Evolutionary conservation across 768 basidiomycete species (phyloP).

Genomic region (Russula sp.): DNA sequence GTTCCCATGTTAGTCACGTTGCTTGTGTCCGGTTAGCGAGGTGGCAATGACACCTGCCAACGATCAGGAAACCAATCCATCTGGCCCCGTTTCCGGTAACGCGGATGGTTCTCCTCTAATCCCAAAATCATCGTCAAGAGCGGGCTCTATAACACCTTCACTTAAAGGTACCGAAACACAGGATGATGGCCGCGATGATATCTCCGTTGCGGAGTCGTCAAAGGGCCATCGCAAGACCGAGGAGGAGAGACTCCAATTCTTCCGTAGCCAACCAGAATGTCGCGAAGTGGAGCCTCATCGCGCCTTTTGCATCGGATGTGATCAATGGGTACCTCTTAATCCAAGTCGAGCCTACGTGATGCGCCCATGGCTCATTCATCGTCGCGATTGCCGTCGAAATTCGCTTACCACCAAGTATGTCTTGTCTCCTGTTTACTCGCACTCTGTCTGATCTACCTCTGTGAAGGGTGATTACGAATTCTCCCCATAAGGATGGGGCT

Average conservation of each 20-base stretch:
- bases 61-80: neutral
- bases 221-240: slow-evolving; percentile 49
- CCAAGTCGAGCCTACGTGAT: slow-evolving; percentile 51
- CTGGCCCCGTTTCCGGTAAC: neutral
- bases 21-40: neutral
- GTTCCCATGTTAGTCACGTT: neutral
- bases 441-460: slow-evolving; percentile 5
- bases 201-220: slow-evolving; percentile 50
- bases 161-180: slow-evolving; percentile 15
- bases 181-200: slow-evolving; percentile 38
- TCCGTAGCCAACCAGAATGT: slow-evolving; percentile 56
- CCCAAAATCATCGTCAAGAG: slow-evolving; percentile 8
- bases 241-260: slow-evolving; percentile 56
- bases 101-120: neutral
- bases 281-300: slow-evolving; percentile 50
- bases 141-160: slow-evolving; percentile 6
- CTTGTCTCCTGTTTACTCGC: slow-evolving; percentile 9
- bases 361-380: slow-evolving; percentile 56
- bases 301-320: slow-evolving; percentile 54
- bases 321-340: slow-evolving; percentile 51
- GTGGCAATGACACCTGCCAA: neutral
- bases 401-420: slow-evolving; percentile 29
- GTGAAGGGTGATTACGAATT: slow-evolving; percentile 4
- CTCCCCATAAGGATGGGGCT: slow-evolving; percentile 12
- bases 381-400: slow-evolving; percentile 43